phyloP scores from a whole-genome alignment of 352 stramenopile species.

The Globisporangium middletonii region DNA sequence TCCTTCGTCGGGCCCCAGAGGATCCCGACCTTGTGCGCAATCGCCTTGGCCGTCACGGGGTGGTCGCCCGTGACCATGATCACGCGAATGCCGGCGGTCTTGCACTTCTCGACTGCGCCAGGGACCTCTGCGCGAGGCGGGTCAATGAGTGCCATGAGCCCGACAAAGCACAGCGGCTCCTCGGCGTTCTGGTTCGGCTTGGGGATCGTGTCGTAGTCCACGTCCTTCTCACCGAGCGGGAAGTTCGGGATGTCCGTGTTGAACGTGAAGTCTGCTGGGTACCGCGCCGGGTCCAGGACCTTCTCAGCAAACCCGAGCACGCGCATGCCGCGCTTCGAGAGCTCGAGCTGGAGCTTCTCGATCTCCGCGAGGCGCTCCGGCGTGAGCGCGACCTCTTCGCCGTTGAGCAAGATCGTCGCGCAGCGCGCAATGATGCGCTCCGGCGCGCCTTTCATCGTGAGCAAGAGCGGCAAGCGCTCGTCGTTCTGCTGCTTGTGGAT shows the following conservation, averaged over 20 bases:
- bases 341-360: constrained; percentile 37
- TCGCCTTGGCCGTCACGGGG: constrained; percentile 90
- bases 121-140: constrained; percentile 89
- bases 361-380: constrained; percentile 78
- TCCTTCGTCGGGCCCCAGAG: constrained; percentile 84
- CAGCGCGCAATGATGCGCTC: constrained; percentile 94
- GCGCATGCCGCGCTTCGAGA: constrained; percentile 61
- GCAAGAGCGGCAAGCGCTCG: constrained; percentile 44
- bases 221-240: constrained; percentile 30
- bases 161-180: constrained; percentile 88
- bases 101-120: constrained; percentile 87
- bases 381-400: constrained; percentile 57
- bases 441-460: constrained; percentile 95
- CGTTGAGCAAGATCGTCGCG: constrained; percentile 61
- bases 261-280: constrained; percentile 46
- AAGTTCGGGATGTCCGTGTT: constrained; percentile 50
- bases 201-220: constrained; percentile 31
- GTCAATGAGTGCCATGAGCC: constrained; percentile 95
- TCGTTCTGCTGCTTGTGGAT: constrained; percentile 80
- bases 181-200: constrained; percentile 64
- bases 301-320: constrained; percentile 59
- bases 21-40: constrained; percentile 93
- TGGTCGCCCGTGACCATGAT: constrained; percentile 95
- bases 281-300: constrained; percentile 32
- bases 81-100: constrained; percentile 89